Evolutionary conservation across 768 basidiomycete species (phyloP).

Genomic region (Naganishia kalamii): DNA sequence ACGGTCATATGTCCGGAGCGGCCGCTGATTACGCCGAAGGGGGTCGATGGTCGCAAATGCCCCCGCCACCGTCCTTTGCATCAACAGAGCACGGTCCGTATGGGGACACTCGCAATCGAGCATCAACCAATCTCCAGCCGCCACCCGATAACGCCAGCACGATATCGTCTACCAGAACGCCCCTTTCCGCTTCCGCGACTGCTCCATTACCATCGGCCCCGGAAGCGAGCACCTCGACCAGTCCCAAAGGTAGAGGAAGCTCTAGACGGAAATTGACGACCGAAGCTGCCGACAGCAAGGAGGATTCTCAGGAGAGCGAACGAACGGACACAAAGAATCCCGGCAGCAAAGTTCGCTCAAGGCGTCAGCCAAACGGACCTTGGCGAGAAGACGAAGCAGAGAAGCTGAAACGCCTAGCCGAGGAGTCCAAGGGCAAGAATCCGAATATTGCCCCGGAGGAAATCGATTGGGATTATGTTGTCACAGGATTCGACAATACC

Average conservation of each 20-base stretch:
- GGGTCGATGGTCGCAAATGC: constrained; percentile 5
- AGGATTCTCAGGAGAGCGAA: constrained; percentile 3
- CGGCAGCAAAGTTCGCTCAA: background rate
- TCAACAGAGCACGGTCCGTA: background rate
- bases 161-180: background rate
- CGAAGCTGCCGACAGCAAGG: background rate
- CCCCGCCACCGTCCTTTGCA: background rate
- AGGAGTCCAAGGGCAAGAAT: constrained; percentile 20
- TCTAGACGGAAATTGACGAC: background rate
- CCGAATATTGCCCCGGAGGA: constrained; percentile 12
- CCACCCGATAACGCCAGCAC: background rate
- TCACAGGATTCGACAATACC: constrained; percentile 28
- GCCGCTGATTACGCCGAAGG: constrained; percentile 1
- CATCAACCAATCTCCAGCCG: background rate
- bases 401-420: constrained; percentile 6
- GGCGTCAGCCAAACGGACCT: constrained; percentile 15
- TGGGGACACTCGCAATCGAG: background rate
- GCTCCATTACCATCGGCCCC: background rate
- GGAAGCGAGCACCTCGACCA: background rate
- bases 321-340: background rate
- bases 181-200: background rate
- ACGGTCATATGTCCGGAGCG: background rate
- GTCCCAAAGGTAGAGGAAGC: background rate
- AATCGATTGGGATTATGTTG: constrained; percentile 34
- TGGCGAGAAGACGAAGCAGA: constrained; percentile 21